Conservation (phyloP, 805 yeast genomes). For the Starmerella apis region DNA sequence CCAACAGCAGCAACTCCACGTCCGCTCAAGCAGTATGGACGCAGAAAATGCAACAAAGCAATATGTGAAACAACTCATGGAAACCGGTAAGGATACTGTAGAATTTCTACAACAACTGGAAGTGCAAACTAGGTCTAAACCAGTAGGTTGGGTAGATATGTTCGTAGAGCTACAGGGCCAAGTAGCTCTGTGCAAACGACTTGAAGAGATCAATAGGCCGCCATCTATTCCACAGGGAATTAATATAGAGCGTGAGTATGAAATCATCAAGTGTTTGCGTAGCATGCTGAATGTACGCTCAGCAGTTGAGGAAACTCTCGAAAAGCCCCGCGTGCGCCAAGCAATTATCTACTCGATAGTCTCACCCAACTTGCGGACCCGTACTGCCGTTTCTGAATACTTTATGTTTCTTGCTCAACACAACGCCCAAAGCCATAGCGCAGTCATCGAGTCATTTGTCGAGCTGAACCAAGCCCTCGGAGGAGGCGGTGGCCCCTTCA, state of each 20-base stretch:
- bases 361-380: conserved; percentile 63
- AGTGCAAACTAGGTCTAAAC: conserved; percentile 88
- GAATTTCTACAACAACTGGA: conserved; percentile 71
- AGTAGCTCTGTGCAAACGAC: conserved; percentile 55
- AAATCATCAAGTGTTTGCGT: conserved; percentile 66
- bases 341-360: conserved; percentile 63
- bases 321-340: conserved; percentile 39
- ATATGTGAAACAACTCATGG: conserved; percentile 64
- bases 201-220: conserved; percentile 44
- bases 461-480: conserved; percentile 5
- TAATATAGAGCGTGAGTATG: conserved; percentile 58
- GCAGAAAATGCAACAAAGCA: conserved; percentile 44
- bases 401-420: conserved; percentile 43
- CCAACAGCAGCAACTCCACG: neutral
- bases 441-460: conserved; percentile 44
- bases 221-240: conserved; percentile 7
- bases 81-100: conserved; percentile 49
- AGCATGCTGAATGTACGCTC: conserved; percentile 55
- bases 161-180: conserved; percentile 74
- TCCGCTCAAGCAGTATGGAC: neutral
- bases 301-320: conserved; percentile 48
- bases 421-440: conserved; percentile 41
- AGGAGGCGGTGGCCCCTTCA: conserved; percentile 38
- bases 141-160: conserved; percentile 65
- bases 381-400: conserved; percentile 72